A percentile compares a stretch with the other conserved stretches of the same genome.
phyloP scores from a whole-genome alignment of 768 basidiomycete species.

The Tulasnella sp. region DNA sequence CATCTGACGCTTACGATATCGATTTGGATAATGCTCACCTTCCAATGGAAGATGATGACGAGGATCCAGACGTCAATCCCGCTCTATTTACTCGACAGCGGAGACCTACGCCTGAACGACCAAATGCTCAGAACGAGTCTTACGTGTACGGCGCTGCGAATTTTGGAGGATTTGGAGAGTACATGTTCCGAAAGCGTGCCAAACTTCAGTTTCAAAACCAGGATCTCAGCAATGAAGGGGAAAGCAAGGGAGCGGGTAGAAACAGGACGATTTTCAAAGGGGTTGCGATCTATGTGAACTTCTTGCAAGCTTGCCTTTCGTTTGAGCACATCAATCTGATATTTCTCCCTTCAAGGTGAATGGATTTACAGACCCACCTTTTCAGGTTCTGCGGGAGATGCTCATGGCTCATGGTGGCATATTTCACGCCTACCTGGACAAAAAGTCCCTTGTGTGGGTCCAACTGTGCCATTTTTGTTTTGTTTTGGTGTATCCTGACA shows the following conservation, averaged over 20 bases:
- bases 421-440: slow-evolving; percentile 76
- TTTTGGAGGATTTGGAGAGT: slow-evolving; percentile 79
- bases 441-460: slow-evolving; percentile 60
- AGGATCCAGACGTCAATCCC: slow-evolving; percentile 2
- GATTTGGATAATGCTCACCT: too few species aligned
- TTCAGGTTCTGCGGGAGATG: slow-evolving; percentile 71
- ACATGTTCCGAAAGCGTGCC: slow-evolving; percentile 82
- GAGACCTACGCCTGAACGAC: not conserved
- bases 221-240: slow-evolving; percentile 25
- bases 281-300: slow-evolving; percentile 67
- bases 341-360: slow-evolving; percentile 50
- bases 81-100: not conserved
- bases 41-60: not conserved
- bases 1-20: not conserved
- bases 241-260: slow-evolving; percentile 10
- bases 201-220: slow-evolving; percentile 79
- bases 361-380: slow-evolving; percentile 77
- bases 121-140: slow-evolving; percentile 6
- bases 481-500: not conserved
- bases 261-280: slow-evolving; percentile 54
- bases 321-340: too few species aligned
- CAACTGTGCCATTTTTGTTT: not conserved
- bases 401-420: slow-evolving; percentile 75
- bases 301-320: not conserved
- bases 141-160: slow-evolving; percentile 61